phyloP scores from a whole-genome alignment of 345 rosid species.

The Erodium maritimum region DNA sequence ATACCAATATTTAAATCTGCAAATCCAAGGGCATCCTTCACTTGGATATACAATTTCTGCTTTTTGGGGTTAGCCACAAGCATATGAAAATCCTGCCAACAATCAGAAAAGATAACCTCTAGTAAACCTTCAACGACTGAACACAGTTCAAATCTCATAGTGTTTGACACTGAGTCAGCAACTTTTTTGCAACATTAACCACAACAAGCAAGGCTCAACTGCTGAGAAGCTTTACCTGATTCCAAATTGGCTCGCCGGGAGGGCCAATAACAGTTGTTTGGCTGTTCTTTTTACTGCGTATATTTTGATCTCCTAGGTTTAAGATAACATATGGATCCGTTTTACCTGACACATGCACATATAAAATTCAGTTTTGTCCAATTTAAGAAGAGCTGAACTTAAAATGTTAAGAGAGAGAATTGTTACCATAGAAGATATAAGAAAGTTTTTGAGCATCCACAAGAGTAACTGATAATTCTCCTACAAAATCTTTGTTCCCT shows the following conservation, averaged over 20 bases:
- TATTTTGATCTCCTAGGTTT: slow-evolving; percentile 69
- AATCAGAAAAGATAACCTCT: neutral
- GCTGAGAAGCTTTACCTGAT: slow-evolving; percentile 68
- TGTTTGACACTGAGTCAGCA: too few species aligned
- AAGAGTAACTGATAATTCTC: slow-evolving; percentile 89
- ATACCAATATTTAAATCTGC: slow-evolving; percentile 61
- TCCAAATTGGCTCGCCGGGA: slow-evolving; percentile 98
- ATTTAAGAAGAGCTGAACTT: too few species aligned
- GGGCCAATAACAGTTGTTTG: slow-evolving; percentile 89
- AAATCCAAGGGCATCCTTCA: slow-evolving; percentile 83
- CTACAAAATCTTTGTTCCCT: slow-evolving; percentile 81
- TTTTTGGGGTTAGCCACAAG: slow-evolving; percentile 84
- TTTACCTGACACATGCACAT: slow-evolving; percentile 46
- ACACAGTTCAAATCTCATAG: too few species aligned
- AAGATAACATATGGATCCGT: slow-evolving; percentile 94
- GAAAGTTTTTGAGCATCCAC: slow-evolving; percentile 88
- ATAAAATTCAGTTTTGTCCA: too few species aligned
- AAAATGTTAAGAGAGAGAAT: too few species aligned
- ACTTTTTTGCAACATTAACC: neutral
- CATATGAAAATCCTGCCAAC: slow-evolving; percentile 82
- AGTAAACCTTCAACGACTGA: too few species aligned
- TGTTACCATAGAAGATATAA: slow-evolving; percentile 59
- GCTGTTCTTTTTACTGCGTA: slow-evolving; percentile 93
- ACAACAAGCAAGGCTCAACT: neutral
- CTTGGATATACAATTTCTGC: slow-evolving; percentile 65